phyloP scores from a whole-genome alignment of 148 eudicot species.

The Euryodendron excelsum region DNA sequence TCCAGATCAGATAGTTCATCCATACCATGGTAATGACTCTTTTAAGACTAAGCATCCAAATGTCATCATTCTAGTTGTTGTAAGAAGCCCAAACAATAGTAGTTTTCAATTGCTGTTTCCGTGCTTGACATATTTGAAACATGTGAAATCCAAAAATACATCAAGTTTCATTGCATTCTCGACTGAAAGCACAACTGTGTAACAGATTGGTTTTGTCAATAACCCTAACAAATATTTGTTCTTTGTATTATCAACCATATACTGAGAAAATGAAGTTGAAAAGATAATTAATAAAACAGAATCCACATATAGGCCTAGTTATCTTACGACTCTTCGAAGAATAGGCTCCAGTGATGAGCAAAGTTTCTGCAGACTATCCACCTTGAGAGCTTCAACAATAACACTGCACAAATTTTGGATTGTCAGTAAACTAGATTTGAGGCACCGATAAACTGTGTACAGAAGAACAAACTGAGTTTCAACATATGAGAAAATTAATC shows the following conservation, averaged over 20 bases:
- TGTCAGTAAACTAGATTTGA: background rate
- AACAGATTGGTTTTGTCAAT: background rate
- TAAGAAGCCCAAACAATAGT: background rate
- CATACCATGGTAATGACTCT: background rate
- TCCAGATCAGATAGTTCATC: background rate
- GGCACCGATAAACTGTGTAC: background rate
- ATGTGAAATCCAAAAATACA: background rate
- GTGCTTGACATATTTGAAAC: background rate
- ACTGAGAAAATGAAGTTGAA: background rate
- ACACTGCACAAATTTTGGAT: conserved; percentile 53
- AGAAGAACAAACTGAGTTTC: background rate
- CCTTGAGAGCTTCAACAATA: conserved; percentile 96
- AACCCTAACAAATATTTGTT: background rate
- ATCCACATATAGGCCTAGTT: conserved; percentile 30
- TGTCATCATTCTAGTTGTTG: background rate
- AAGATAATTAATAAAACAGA: conserved; percentile 14
- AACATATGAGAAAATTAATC: background rate
- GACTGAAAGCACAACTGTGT: background rate
- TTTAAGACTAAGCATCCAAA: background rate
- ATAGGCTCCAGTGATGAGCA: conserved; percentile 96
- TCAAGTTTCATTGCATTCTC: background rate
- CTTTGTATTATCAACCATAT: background rate
- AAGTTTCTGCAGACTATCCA: conserved; percentile 92
- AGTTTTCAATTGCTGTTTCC: background rate
- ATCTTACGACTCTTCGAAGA: conserved; percentile 98